Conservation (phyloP, 306 rosid genomes). For the Fragaria vesca region DNA sequence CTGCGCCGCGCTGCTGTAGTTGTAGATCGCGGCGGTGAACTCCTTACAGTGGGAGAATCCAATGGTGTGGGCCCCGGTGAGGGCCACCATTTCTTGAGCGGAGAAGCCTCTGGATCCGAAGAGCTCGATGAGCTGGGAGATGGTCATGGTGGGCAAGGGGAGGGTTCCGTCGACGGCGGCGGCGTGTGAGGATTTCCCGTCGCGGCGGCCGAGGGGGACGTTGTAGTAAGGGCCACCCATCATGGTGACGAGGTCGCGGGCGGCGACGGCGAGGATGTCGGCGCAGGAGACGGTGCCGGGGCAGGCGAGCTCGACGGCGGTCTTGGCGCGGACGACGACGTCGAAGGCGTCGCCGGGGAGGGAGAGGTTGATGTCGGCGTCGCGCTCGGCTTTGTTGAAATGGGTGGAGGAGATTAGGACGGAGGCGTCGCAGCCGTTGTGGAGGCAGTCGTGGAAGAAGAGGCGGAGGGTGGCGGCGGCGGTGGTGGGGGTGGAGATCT, state of each 20-base stretch:
- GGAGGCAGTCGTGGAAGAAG: constrained; percentile 46
- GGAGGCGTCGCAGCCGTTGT: constrained; percentile 48
- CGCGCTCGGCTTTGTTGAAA: constrained; percentile 50
- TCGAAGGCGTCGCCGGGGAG: constrained; percentile 56
- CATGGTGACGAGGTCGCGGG: constrained; percentile 49
- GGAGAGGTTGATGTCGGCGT: constrained; percentile 50
- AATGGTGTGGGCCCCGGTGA: constrained; percentile 81
- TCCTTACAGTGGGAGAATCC: constrained; percentile 79
- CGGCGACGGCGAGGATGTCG: constrained; percentile 47
- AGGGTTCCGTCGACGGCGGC: constrained; percentile 41
- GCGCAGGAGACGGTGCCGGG: constrained; percentile 48
- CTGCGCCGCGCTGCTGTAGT: constrained; percentile 29
- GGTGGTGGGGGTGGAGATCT: constrained; percentile 46
- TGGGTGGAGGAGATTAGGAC: constrained; percentile 40
- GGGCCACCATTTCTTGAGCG: constrained; percentile 69
- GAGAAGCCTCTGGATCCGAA: constrained; percentile 63
- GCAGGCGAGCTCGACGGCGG: constrained; percentile 52
- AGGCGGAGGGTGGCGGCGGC: constrained; percentile 48
- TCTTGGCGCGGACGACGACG: constrained; percentile 43
- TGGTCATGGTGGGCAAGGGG: constrained; percentile 57
- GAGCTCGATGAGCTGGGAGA: constrained; percentile 43
- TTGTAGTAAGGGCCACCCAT: constrained; percentile 45
- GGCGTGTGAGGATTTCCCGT: constrained; percentile 39
- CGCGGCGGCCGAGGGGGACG: constrained; percentile 39
- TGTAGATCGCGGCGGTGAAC: constrained; percentile 43